Conservation (phyloP, 2,329 filamentous ascomycete genomes). For the Cercospora sp. region DNA sequence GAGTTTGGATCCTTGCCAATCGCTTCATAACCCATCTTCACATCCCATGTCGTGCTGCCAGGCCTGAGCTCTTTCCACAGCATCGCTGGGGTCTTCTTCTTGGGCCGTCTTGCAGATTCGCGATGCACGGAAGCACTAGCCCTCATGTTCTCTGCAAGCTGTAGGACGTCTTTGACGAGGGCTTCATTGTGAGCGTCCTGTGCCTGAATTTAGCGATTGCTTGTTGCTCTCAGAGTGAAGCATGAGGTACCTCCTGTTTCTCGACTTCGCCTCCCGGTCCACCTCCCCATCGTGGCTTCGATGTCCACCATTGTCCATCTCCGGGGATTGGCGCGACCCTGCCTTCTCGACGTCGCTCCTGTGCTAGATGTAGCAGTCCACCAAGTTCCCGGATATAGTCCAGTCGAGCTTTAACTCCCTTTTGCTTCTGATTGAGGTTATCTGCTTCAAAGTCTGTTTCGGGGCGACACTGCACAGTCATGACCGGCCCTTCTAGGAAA, state of each 20-base stretch:
- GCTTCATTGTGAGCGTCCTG: constrained; percentile 42
- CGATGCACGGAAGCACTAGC: constrained; percentile 10
- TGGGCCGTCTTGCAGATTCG: constrained; percentile 20
- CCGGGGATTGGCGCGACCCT: constrained; percentile 52
- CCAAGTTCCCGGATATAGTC: constrained; percentile 61
- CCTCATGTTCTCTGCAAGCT: constrained; percentile 23
- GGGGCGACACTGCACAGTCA: constrained; percentile 57
- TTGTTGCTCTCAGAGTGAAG: constrained; percentile 8
- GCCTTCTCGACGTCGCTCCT: constrained; percentile 61
- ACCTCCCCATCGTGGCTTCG: constrained; percentile 58
- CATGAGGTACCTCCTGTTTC: constrained; percentile 11
- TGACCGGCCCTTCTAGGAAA: constrained; percentile 59
- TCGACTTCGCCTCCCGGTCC: constrained; percentile 50
- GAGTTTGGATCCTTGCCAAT: constrained; percentile 53
- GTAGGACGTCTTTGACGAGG: constrained; percentile 29
- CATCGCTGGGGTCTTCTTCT: constrained; percentile 49
- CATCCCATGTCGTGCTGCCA: constrained; percentile 57
- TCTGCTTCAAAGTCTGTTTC: constrained; percentile 53
- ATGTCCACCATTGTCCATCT: constrained; percentile 63
- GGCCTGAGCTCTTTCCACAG: constrained; percentile 56
- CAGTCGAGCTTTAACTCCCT: constrained; percentile 41
- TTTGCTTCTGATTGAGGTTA: constrained; percentile 30
- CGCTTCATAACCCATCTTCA: constrained; percentile 56
- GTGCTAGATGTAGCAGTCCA: constrained; percentile 58
- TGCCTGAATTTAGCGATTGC: constrained; percentile 2